Conservation (phyloP, 345 rosid species). For the Lumnitzera littorea region DNA sequence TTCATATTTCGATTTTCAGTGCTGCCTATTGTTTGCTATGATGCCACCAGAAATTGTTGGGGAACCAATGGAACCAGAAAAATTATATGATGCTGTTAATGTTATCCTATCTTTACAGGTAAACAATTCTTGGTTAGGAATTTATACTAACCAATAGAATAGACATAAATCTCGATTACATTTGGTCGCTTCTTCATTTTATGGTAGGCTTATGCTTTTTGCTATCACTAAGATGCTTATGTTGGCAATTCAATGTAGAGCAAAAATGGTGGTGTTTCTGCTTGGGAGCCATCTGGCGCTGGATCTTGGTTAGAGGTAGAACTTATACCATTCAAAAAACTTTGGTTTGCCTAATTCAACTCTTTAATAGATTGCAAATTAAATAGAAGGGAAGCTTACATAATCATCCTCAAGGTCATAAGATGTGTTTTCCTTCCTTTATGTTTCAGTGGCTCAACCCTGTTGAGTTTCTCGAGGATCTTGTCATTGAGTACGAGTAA, state of each 20-base stretch:
- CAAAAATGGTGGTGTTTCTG: conserved; percentile 49
- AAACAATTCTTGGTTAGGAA: not conserved
- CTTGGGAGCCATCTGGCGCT: conserved; percentile 60
- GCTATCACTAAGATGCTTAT: not conserved
- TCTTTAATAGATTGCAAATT: not conserved
- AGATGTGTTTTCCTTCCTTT: not conserved
- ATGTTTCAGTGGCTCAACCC: conserved; percentile 46
- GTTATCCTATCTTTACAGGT: conserved; percentile 58
- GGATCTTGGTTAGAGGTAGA: conserved; percentile 46
- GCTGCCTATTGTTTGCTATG: conserved; percentile 56
- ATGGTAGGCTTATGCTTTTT: not conserved
- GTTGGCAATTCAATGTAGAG: conserved; percentile 21
- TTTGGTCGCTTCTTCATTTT: not conserved
- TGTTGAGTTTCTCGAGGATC: conserved; percentile 44
- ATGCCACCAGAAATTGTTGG: conserved; percentile 72
- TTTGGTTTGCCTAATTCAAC: not conserved
- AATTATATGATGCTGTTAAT: conserved; percentile 47
- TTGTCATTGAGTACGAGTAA: conserved; percentile 32
- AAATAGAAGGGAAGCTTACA: not conserved
- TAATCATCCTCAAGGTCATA: not conserved
- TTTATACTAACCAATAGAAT: not conserved
- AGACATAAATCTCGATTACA: not conserved
- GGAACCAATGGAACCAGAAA: conserved; percentile 38
- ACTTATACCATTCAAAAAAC: not conserved
- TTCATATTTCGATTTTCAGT: conserved; percentile 22